These are phyloP conservation scores for Phytophthora brassicae DNA, from an alignment of 352 stramenopile species.

Conservation along the genomic window DNA sequence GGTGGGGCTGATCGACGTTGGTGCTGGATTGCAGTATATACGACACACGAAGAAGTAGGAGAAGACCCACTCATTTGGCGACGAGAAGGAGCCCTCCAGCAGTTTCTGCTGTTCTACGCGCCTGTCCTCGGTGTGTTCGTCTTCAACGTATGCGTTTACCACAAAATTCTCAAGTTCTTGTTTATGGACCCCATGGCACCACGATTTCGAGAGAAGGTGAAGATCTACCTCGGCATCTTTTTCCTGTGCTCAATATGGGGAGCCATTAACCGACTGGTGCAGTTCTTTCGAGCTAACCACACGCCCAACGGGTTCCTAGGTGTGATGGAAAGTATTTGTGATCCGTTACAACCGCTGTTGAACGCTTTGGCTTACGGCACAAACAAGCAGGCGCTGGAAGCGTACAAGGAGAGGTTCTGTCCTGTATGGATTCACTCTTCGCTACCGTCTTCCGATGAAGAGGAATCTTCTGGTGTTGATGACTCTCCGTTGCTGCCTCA, in stretches of 20 bases:
- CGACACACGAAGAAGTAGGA: conserved; percentile 21
- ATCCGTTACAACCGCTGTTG: conserved; percentile 68
- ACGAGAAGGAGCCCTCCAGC: conserved; percentile 51
- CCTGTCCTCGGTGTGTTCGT: conserved; percentile 64
- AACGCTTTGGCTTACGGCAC: conserved; percentile 72
- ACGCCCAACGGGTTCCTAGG: conserved; percentile 54
- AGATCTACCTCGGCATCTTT: conserved; percentile 67
- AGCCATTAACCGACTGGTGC: conserved; percentile 62
- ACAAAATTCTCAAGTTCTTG: conserved; percentile 62
- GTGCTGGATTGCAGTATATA: conserved; percentile 75
- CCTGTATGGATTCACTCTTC: conserved; percentile 64
- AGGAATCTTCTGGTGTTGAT: conserved; percentile 60
- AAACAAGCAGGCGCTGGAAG: conserved; percentile 70
- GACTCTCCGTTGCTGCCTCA: conserved; percentile 37
- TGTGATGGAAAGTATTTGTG: conserved; percentile 71
- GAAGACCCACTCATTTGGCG: conserved; percentile 43
- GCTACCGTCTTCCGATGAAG: conserved; percentile 64
- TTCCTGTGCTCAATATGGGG: conserved; percentile 81
- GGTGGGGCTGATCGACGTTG: conserved; percentile 66
- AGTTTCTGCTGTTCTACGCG: conserved; percentile 69
- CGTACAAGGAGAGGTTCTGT: conserved; percentile 73
- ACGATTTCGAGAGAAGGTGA: conserved; percentile 58
- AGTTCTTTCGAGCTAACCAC: conserved; percentile 52
- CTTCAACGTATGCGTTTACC: conserved; percentile 68
- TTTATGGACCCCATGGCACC: conserved; percentile 63